These are phyloP conservation scores for Fusarium haematococcum DNA, from an alignment of 2,329 filamentous ascomycete species.

Conservation along the genomic window DNA sequence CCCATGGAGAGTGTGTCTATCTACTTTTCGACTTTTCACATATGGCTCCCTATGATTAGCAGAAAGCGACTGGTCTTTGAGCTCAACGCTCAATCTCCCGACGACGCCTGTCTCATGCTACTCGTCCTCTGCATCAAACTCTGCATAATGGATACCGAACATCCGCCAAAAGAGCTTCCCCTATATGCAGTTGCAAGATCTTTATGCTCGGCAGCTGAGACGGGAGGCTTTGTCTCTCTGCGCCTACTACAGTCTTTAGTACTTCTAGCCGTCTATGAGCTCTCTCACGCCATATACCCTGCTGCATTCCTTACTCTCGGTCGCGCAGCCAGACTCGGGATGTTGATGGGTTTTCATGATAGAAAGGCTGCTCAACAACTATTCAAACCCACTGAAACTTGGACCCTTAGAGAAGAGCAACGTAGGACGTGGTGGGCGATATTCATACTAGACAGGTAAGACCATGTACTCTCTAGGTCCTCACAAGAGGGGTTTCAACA, in stretches of 20 bases:
- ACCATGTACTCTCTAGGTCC: neutral
- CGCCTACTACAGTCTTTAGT: conserved; percentile 28
- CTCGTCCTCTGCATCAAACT: conserved; percentile 37
- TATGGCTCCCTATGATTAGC: conserved; percentile 32
- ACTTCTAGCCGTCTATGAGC: conserved; percentile 23
- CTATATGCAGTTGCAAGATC: conserved; percentile 19
- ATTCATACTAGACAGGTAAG: conserved; percentile 34
- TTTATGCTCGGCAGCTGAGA: conserved; percentile 18
- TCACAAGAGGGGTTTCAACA: neutral
- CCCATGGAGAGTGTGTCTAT: neutral
- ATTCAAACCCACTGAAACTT: conserved; percentile 26
- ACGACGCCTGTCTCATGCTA: conserved; percentile 9
- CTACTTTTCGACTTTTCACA: conserved; percentile 27
- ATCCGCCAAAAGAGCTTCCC: neutral
- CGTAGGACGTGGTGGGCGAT: conserved; percentile 37
- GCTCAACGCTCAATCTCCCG: neutral
- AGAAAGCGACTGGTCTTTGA: conserved; percentile 26
- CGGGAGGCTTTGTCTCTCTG: conserved; percentile 25
- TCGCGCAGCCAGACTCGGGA: conserved; percentile 29
- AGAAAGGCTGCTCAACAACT: conserved; percentile 9
- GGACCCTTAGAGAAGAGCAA: conserved; percentile 34
- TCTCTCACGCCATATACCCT: conserved; percentile 30
- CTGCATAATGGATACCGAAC: neutral
- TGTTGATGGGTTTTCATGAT: conserved; percentile 31
- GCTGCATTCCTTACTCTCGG: conserved; percentile 35